These are phyloP conservation scores for Pezicula carpinea DNA, from an alignment of 2,329 filamentous ascomycete genomes.

Conservation along the genomic window DNA sequence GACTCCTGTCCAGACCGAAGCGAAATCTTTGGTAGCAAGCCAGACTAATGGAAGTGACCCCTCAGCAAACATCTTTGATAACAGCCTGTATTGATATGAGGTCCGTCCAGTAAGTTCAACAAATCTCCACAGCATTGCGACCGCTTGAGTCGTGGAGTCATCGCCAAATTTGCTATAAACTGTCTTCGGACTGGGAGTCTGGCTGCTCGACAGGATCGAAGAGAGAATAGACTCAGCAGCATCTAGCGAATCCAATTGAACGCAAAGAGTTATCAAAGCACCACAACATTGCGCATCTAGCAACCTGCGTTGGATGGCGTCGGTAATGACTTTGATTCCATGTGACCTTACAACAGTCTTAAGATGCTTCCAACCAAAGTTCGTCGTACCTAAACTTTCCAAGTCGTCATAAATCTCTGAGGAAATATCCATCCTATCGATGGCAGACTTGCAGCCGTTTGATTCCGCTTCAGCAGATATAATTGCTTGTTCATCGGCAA, in stretches of 20 bases:
- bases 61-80: slow-evolving; percentile 32
- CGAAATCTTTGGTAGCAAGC: slow-evolving; percentile 39
- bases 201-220: slow-evolving; percentile 27
- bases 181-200: slow-evolving; percentile 32
- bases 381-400: slow-evolving; percentile 37
- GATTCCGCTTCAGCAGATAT: slow-evolving; percentile 34
- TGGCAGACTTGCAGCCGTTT: slow-evolving; percentile 30
- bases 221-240: slow-evolving; percentile 40
- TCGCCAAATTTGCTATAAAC: slow-evolving; percentile 28
- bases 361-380: slow-evolving; percentile 42
- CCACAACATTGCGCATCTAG: slow-evolving; percentile 36
- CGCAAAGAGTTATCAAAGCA: slow-evolving; percentile 38
- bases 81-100: slow-evolving; percentile 33
- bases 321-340: slow-evolving; percentile 37
- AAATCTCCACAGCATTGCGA: slow-evolving; percentile 33
- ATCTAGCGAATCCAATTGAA: slow-evolving; percentile 27
- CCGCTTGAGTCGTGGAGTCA: slow-evolving; percentile 23
- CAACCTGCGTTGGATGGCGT: slow-evolving; percentile 38
- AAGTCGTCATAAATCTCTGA: slow-evolving; percentile 44
- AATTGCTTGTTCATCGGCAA: slow-evolving; percentile 39
- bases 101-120: slow-evolving; percentile 26
- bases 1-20: slow-evolving; percentile 35
- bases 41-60: slow-evolving; percentile 36
- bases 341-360: slow-evolving; percentile 42
- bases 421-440: slow-evolving; percentile 33